Evolutionary conservation across 805 yeast genomes (phyloP).

Genomic region (Starmerella apis): DNA sequence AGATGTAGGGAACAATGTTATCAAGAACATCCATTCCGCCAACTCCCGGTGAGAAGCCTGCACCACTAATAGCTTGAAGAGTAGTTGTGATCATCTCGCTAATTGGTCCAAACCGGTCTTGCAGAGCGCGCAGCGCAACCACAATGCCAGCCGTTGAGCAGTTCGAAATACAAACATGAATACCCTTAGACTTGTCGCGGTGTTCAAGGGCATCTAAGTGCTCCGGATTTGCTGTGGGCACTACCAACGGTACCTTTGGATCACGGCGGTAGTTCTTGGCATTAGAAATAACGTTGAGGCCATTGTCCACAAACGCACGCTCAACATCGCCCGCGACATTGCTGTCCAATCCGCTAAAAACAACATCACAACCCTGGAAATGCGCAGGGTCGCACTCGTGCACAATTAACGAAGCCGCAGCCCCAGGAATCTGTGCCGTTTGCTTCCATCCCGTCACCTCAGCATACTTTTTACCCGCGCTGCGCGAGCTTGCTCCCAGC

Average conservation of each 20-base stretch:
- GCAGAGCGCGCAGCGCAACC: constrained; percentile 91
- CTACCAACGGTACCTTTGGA: constrained; percentile 78
- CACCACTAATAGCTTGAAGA: constrained; percentile 95
- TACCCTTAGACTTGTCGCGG: constrained; percentile 51
- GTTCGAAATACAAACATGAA: constrained; percentile 88
- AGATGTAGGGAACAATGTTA: constrained; percentile 85
- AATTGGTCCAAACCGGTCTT: constrained; percentile 81
- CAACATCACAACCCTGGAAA: constrained; percentile 84
- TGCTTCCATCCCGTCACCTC: constrained; percentile 95
- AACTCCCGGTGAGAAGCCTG: constrained; percentile 96
- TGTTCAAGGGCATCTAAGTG: constrained; percentile 60
- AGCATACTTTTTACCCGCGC: constrained; percentile 78
- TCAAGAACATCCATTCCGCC: constrained; percentile 90
- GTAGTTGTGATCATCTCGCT: constrained; percentile 82
- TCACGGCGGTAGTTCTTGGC: constrained; percentile 93
- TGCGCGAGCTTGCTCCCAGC: constrained; percentile 85
- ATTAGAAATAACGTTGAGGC: constrained; percentile 78
- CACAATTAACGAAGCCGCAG: constrained; percentile 53
- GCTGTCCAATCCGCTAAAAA: constrained; percentile 88
- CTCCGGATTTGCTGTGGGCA: constrained; percentile 89
- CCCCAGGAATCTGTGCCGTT: constrained; percentile 65
- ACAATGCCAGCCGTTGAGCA: constrained; percentile 98
- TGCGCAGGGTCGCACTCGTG: constrained; percentile 65
- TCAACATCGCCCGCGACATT: constrained; percentile 91
- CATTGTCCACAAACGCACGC: constrained; percentile 67